Conservation (phyloP, 495 filamentous ascomycete species). For the Xylaria castorea region DNA sequence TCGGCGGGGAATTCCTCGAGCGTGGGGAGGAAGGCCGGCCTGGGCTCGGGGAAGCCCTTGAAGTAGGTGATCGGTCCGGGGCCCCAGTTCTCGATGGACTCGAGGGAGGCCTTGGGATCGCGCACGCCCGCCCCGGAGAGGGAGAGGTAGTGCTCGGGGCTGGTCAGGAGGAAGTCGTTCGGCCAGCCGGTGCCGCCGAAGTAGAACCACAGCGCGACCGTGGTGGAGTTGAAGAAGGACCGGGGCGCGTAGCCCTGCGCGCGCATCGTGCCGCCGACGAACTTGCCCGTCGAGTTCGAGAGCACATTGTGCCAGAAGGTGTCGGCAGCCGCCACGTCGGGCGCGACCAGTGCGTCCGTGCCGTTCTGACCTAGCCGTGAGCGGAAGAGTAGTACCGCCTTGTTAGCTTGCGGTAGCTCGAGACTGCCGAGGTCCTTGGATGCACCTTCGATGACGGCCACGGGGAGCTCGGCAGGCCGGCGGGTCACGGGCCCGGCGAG, state of each 20-base stretch:
- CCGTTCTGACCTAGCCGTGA: slow-evolving; percentile 28
- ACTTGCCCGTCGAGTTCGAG: slow-evolving; percentile 20
- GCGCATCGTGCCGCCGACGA: slow-evolving; percentile 27
- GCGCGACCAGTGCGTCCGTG: slow-evolving; percentile 26
- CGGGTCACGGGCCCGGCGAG: slow-evolving; percentile 11
- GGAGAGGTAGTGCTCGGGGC: slow-evolving; percentile 36
- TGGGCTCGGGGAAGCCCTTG: slow-evolving; percentile 25
- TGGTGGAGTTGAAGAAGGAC: slow-evolving; percentile 29
- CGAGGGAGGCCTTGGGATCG: slow-evolving; percentile 25
- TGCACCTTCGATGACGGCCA: slow-evolving; percentile 18
- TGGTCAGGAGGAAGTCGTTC: slow-evolving; percentile 25
- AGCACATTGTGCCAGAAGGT: slow-evolving; percentile 30
- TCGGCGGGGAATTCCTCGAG: slow-evolving; percentile 26
- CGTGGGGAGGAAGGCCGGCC: slow-evolving; percentile 30
- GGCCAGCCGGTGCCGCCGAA: slow-evolving; percentile 28
- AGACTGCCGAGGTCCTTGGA: slow-evolving; percentile 5
- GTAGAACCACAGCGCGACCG: slow-evolving; percentile 31
- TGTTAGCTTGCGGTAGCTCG: slow-evolving; percentile 14
- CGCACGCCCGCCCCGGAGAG: slow-evolving; percentile 3
- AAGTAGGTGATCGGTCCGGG: slow-evolving; percentile 32
- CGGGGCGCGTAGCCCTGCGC: slow-evolving; percentile 19
- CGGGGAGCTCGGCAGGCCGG: slow-evolving; percentile 18
- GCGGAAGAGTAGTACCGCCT: slow-evolving; percentile 17
- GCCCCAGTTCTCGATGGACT: slow-evolving; percentile 38
- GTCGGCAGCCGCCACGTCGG: slow-evolving; percentile 32